Evolutionary conservation across 2,329 filamentous ascomycete genomes (phyloP).

Genomic region (Ophiostoma sp.): DNA sequence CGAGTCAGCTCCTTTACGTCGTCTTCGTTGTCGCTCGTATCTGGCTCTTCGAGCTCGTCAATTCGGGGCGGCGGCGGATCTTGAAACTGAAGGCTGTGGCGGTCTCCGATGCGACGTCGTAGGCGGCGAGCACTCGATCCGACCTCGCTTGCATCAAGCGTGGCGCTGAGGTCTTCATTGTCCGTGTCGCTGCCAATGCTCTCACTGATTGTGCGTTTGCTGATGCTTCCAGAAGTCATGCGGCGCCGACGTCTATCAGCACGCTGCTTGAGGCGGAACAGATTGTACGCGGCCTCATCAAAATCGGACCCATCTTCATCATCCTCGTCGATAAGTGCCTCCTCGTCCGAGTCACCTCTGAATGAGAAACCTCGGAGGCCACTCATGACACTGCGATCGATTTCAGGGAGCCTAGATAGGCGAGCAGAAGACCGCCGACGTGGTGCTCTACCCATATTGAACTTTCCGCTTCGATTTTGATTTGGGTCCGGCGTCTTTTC

Average conservation of each 20-base stretch:
- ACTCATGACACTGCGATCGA: constrained; percentile 47
- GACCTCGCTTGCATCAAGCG: constrained; percentile 43
- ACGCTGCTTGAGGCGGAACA: constrained; percentile 44
- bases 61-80: constrained; percentile 53
- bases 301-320: constrained; percentile 37
- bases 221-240: constrained; percentile 54
- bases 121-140: constrained; percentile 52
- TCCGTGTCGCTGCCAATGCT: constrained; percentile 52
- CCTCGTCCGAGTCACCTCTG: constrained; percentile 36
- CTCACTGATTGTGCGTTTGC: constrained; percentile 56
- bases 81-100: constrained; percentile 51
- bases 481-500: constrained; percentile 7
- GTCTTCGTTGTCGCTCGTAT: constrained; percentile 43
- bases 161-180: constrained; percentile 42
- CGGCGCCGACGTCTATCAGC: constrained; percentile 48
- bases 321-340: constrained; percentile 42
- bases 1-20: constrained; percentile 35
- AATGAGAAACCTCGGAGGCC: constrained; percentile 50
- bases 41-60: constrained; percentile 55
- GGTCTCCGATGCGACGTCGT: constrained; percentile 47
- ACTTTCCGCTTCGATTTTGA: constrained; percentile 38
- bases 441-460: constrained; percentile 8
- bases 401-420: constrained; percentile 34
- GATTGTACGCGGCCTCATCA: constrained; percentile 40
- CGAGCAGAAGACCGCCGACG: constrained; percentile 14